Evolutionary conservation across 257 asterid species (phyloP).

Genomic region (Gentiana dahurica): DNA sequence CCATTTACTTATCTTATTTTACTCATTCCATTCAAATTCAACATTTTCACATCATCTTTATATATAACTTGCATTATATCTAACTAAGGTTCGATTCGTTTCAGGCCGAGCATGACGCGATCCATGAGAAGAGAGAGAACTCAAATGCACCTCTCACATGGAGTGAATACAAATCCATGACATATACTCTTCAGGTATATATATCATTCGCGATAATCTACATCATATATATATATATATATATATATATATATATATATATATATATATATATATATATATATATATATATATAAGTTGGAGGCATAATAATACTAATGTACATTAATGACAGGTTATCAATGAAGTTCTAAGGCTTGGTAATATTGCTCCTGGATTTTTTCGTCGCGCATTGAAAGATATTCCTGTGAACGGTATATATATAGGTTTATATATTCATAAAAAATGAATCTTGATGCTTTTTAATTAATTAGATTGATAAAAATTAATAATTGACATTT

Average conservation of each 20-base stretch:
- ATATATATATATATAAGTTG: neutral
- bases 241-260: neutral
- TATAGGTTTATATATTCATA: neutral
- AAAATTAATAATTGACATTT: neutral
- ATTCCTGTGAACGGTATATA: constrained; percentile 16
- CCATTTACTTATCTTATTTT: too few species aligned
- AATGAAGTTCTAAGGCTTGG: constrained; percentile 21
- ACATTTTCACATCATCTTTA: too few species aligned
- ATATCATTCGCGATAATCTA: neutral
- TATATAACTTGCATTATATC: neutral
- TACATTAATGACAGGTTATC: constrained; percentile 12
- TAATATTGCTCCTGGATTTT: constrained; percentile 17
- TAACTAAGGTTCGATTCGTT: neutral
- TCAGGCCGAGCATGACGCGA: constrained; percentile 12
- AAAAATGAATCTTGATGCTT: neutral
- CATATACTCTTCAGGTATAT: constrained; percentile 4
- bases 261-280: neutral
- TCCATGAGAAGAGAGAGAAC: constrained; percentile 4
- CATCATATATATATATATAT: neutral
- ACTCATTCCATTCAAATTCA: neutral
- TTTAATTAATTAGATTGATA: neutral
- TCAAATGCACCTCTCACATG: neutral
- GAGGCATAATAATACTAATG: neutral
- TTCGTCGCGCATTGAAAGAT: constrained; percentile 19
- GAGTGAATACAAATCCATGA: constrained; percentile 9